Base-by-base conservation (phyloP, 768 basidiomycete species). In the Termitomyces sp. region DNA sequence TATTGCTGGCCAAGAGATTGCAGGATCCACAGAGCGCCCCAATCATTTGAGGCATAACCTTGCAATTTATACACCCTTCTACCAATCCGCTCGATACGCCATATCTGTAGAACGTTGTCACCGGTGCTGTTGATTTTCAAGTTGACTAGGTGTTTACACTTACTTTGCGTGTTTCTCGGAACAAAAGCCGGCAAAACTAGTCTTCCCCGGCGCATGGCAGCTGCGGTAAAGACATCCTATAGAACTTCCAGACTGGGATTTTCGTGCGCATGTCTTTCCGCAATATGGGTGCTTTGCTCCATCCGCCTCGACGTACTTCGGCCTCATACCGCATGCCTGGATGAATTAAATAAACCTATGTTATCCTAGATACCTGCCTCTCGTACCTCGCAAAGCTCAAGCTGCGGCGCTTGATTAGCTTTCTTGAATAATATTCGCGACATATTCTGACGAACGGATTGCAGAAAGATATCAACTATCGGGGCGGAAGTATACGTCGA, bases 201-300 rank as follows among this genome's bases (percentile, higher is more conserved):
- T 70, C 66, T 78, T 79, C 30, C 79, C 78, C 35, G 78, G 73
- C 39, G 76, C 74, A 60, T 73, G 79, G 62, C 84, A 86, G 39
- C 77, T 78, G 55, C 68, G 76, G 63, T 85, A 75, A 23, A 67
- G 56, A 64, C 84, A 86, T 19, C 72, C 71, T 17, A 68, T 66
- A 19, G 75, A 70, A 57, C 65, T 72, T 41, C 69, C 62, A 41
- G 70, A 73, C 57, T 72, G 68, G 41, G 72, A 76, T 58, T 69
- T 76, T 45, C 81, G 73, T 53, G 84, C 84, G 64, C 84, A 86
- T 49, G 78, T 82, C 61, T 76, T 81, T 61, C 85, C 76, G 63
- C 84, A 86, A 65, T 80, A 86, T 32, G 79, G 75, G 62, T 85
- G 83, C 59, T 75, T 75, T 59, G 73, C 68, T 17, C 84, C 85